Evolutionary conservation across 106 monocot genomes (phyloP), one percentile per base, ranked within the genome.

Genomic region (Phalaenopsis aphrodite): DNA sequence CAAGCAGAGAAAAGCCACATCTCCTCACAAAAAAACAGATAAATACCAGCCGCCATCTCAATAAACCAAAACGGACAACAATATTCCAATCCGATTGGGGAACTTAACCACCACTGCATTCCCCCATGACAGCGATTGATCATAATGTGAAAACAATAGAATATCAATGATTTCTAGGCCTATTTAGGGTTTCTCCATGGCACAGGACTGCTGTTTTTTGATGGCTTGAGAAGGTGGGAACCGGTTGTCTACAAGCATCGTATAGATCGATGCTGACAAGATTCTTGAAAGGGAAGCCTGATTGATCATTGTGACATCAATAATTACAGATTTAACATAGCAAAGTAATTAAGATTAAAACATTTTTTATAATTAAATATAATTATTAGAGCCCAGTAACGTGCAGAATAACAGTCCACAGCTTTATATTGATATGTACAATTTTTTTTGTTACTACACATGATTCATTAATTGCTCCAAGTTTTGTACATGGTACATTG

Each of bases 171-270:
- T 71, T 71, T 24, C 38, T 3, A n/a, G 43, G 19, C 43, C 42
- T 43, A 8, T 42, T 74, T 43, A 42, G 42, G 74, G 43, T 43
- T 74, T 42, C 36, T 21, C 8, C 45, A 19, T 43, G 43, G 64
- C 48, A 30, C 8, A 14, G 11, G 39, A 42, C 2, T 75, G 74
- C 55, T 57, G 71, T 78, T 74, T 68, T 4, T 3, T 42, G 85
- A 76, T 88, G 75, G 78, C 88, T 88, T 88, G 78, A 61, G 64
- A 57, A 81, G 76, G 75, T 85, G 88, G 88, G 81, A 78, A 88
- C 76, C 76, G 83, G 88, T 88, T 88, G 88, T 85, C 85, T 85
- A 79, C 88, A 88, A 88, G 88, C 83, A 88, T 84, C 21, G 68
- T 75, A 41, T 72, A 75, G 82, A 42, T 41, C 46, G 78, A 84